phyloP scores from a whole-genome alignment of 192 early-diverging fungal species.

The Coemansia sp. region DNA sequence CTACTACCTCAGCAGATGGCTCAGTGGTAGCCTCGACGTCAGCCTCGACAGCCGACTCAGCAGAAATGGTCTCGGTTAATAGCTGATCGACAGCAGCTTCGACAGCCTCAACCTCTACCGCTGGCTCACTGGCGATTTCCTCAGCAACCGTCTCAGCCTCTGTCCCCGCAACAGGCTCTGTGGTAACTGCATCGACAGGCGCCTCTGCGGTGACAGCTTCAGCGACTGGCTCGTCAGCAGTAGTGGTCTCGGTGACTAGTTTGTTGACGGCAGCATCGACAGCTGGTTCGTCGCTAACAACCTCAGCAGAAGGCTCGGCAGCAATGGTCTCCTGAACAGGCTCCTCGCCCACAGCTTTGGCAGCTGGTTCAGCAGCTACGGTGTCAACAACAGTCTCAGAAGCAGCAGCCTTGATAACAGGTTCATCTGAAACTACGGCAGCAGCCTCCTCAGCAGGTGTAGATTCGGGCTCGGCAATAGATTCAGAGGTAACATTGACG shows the following conservation, averaged over 20 bases:
- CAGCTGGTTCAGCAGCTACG: background rate
- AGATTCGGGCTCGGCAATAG: background rate
- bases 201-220: too few species aligned
- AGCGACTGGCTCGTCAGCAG: too few species aligned
- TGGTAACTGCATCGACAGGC: background rate
- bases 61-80: background rate
- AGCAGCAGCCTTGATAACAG: too few species aligned
- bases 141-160: background rate
- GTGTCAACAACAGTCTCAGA: too few species aligned
- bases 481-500: background rate
- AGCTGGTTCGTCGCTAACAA: conserved; percentile 2
- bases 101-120: background rate
- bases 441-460: too few species aligned
- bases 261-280: background rate
- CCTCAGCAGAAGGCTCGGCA: background rate
- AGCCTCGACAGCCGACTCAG: background rate
- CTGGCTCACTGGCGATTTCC: background rate
- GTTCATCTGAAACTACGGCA: too few species aligned
- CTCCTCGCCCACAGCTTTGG: background rate
- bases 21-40: background rate
- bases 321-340: too few species aligned
- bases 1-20: background rate
- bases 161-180: background rate
- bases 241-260: too few species aligned
- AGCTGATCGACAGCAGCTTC: background rate